phyloP scores from a whole-genome alignment of 2,329 filamentous ascomycete species.

The Fusarium liriodendri region DNA sequence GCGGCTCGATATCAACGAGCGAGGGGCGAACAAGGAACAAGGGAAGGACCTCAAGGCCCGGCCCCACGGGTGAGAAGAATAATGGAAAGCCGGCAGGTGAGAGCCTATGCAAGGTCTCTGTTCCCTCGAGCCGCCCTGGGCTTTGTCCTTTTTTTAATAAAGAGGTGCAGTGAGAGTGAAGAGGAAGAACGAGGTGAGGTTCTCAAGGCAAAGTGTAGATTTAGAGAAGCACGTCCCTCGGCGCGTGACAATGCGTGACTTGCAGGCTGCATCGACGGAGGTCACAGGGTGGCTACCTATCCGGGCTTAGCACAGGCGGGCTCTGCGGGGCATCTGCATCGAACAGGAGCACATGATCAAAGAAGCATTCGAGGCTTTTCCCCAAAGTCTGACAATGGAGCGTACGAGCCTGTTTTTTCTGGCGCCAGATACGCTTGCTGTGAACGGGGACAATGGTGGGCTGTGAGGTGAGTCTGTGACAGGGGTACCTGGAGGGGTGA shows the following conservation, averaged over 20 bases:
- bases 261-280: conserved; percentile 27
- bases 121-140: background rate
- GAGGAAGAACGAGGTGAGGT: background rate
- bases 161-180: background rate
- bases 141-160: background rate
- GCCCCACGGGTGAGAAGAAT: conserved; percentile 14
- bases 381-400: conserved; percentile 28
- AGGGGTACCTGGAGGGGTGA: background rate
- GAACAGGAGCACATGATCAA: conserved; percentile 39
- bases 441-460: background rate
- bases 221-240: conserved; percentile 33
- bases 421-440: conserved; percentile 1
- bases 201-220: conserved; percentile 14
- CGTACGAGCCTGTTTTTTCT: conserved; percentile 2
- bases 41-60: conserved; percentile 13
- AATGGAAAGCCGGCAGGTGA: background rate
- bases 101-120: conserved; percentile 2
- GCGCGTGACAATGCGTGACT: conserved; percentile 42
- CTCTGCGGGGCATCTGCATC: conserved; percentile 25
- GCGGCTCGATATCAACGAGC: conserved; percentile 42
- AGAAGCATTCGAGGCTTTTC: conserved; percentile 29
- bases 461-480: background rate
- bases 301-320: conserved; percentile 26
- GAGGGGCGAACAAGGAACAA: conserved; percentile 25
- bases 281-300: conserved; percentile 34